These are phyloP conservation scores for Ceratocystis eucalypticola DNA, from an alignment of 2,329 filamentous ascomycete genomes.

Conservation along the genomic window DNA sequence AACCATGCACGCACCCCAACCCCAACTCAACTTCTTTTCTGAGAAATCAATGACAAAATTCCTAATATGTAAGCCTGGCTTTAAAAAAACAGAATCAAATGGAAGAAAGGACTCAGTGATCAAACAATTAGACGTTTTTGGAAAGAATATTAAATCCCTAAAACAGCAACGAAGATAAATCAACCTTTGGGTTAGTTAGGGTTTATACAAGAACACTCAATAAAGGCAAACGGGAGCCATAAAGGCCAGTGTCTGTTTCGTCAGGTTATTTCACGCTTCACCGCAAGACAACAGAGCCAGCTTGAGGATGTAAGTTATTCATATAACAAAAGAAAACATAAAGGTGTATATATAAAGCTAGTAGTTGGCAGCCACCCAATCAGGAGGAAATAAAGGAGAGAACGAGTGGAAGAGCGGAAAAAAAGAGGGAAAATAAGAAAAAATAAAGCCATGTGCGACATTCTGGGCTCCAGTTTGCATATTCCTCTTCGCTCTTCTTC, in stretches of 20 bases:
- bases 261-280: not conserved
- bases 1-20: slow-evolving; percentile 4
- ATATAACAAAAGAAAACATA: slow-evolving; percentile 4
- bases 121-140: not conserved
- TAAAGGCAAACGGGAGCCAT: not conserved
- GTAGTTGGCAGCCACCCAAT: not conserved
- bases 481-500: too few relatives aligned
- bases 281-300: not conserved
- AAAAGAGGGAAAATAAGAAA: too few relatives aligned
- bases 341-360: slow-evolving; percentile 11
- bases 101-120: not conserved
- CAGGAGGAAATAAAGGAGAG: not conserved
- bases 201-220: too few relatives aligned
- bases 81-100: not conserved
- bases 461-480: too few relatives aligned
- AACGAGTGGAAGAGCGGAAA: not conserved
- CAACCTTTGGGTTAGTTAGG: not conserved
- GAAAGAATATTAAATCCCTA: not conserved
- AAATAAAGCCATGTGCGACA: not conserved
- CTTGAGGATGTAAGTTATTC: not conserved
- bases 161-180: not conserved
- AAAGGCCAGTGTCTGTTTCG: not conserved
- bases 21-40: slow-evolving; percentile 3
- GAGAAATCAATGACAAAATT: not conserved
- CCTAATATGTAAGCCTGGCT: not conserved